Evolutionary conservation across 441 rosid genomes (phyloP).

Genomic region (Eruca vesicaria): DNA sequence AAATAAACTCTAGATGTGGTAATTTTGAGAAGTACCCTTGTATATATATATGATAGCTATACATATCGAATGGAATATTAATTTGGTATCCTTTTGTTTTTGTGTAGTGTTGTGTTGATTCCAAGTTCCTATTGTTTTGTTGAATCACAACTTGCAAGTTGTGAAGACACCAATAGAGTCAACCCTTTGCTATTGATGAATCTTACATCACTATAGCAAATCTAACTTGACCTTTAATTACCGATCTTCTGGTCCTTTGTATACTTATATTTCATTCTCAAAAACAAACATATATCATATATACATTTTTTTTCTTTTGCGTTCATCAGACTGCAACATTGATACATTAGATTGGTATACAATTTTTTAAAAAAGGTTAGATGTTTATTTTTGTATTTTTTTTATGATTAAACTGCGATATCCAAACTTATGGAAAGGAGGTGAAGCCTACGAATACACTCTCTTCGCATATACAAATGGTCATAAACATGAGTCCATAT

Average conservation of each 20-base stretch:
- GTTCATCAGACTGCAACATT: background rate
- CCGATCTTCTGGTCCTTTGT: conserved; percentile 17
- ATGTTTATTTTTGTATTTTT: too few relatives aligned
- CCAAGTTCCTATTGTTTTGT: background rate
- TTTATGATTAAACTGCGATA: too few relatives aligned
- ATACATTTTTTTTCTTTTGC: background rate
- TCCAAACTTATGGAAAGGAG: too few relatives aligned
- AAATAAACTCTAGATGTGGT: background rate
- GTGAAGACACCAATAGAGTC: conserved; percentile 11
- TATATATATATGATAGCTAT: background rate
- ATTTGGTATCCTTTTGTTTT: background rate
- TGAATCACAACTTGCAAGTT: conserved; percentile 13
- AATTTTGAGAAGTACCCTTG: background rate
- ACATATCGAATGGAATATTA: too few relatives aligned
- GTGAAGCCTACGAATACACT: too few relatives aligned
- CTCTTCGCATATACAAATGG: too few relatives aligned
- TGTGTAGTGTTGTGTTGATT: conserved; percentile 11
- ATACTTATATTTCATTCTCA: conserved; percentile 30
- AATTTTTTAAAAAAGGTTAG: too few relatives aligned
- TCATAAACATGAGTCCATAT: too few relatives aligned
- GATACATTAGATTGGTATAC: background rate
- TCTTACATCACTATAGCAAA: conserved; percentile 21
- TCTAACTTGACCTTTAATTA: conserved; percentile 19
- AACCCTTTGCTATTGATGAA: conserved; percentile 22
- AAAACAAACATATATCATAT: too few relatives aligned